phyloP scores from a whole-genome alignment of 1,284 basidiomycete genomes.

The Ustilago hordei region DNA sequence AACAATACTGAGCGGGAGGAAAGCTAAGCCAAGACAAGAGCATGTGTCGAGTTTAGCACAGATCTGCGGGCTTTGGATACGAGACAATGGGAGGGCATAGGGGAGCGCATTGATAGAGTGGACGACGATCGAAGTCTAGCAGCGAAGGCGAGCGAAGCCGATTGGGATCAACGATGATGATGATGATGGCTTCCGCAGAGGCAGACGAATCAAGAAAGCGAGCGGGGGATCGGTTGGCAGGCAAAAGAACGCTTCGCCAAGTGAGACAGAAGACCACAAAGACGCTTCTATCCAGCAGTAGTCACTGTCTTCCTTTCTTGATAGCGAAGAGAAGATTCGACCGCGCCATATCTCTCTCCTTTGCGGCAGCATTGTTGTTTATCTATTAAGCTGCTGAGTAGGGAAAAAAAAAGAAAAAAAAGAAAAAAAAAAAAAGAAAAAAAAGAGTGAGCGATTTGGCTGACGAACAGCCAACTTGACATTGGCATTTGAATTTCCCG shows the following conservation, averaged over 20 bases:
- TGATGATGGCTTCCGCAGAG: slow-evolving; percentile 10
- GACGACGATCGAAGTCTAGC: background rate
- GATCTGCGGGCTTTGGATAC: background rate
- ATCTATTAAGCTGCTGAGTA: too few relatives aligned
- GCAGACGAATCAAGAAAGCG: background rate
- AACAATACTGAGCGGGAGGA: background rate
- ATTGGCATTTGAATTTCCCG: slow-evolving; percentile 5
- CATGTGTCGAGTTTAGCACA: slow-evolving; percentile 1
- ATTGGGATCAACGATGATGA: background rate
- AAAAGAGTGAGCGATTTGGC: background rate
- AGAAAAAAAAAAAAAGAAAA: background rate
- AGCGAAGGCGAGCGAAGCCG: background rate
- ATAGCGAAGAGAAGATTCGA: too few relatives aligned
- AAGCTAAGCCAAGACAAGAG: background rate
- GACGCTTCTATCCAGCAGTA: too few relatives aligned
- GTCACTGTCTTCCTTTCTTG: too few relatives aligned
- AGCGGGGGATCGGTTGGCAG: background rate
- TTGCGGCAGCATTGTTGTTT: too few relatives aligned
- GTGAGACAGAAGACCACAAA: too few relatives aligned
- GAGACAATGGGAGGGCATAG: background rate
- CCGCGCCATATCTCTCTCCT: too few relatives aligned
- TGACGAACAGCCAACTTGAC: slow-evolving; percentile 8
- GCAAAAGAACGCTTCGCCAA: background rate
- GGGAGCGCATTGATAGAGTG: background rate
- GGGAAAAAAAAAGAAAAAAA: background rate